Percentiles rank a stretch among this genome's conserved stretches.
Conservation (phyloP, 345 rosid species). For the Physaria fendleri region DNA sequence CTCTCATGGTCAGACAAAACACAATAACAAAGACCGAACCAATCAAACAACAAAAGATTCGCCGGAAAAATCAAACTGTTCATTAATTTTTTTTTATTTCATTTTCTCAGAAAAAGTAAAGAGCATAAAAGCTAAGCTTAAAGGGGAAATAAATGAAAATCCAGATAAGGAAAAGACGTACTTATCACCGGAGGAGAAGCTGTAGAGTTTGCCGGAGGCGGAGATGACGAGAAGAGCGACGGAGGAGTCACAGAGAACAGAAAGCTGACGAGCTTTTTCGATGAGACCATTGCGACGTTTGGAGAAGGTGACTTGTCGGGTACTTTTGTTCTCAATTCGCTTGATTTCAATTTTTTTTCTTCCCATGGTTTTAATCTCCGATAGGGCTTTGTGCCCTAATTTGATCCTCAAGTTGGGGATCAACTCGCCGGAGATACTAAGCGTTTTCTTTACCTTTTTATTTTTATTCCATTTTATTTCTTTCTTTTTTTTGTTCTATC, state of each 20-base stretch:
- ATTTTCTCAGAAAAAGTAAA: background rate
- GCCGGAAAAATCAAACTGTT: background rate
- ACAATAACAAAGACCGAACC: background rate
- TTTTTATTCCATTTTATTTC: slow-evolving; percentile 15
- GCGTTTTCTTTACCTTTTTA: background rate
- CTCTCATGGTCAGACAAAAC: background rate
- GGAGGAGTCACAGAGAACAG: slow-evolving; percentile 65
- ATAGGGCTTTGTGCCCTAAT: slow-evolving; percentile 19
- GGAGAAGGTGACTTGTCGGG: slow-evolving; percentile 73
- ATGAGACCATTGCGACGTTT: slow-evolving; percentile 57
- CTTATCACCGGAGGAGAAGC: slow-evolving; percentile 41
- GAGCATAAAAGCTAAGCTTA: background rate
- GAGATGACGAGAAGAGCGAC: slow-evolving; percentile 54
- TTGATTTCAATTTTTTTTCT: no score
- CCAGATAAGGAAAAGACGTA: slow-evolving; percentile 11
- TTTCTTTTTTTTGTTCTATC: background rate
- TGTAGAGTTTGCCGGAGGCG: slow-evolving; percentile 43
- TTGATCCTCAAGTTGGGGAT: slow-evolving; percentile 12
- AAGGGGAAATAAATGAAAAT: background rate
- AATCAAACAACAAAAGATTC: background rate
- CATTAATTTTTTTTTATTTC: background rate
- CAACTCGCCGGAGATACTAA: slow-evolving; percentile 21
- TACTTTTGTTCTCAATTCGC: slow-evolving; percentile 41
- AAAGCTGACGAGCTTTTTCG: slow-evolving; percentile 70
- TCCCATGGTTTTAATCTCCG: no score